Conservation (phyloP, 257 asterid species). For the Solanum pinnatisectum region DNA sequence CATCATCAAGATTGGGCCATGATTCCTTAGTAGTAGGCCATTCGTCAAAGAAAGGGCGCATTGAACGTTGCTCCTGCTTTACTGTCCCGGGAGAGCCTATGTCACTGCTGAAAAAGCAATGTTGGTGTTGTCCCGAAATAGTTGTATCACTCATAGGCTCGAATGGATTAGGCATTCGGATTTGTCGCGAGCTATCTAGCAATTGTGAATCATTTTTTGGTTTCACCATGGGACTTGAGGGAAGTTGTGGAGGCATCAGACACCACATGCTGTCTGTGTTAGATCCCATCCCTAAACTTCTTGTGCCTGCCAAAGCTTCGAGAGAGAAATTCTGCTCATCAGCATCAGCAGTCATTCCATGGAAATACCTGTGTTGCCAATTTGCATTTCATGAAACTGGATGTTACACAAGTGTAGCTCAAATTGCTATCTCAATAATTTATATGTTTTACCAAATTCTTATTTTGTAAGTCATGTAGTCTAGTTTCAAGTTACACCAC, state of each 20-base stretch:
- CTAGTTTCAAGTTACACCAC: not conserved
- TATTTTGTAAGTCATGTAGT: not conserved
- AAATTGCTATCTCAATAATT: not conserved
- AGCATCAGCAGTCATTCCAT: constrained; percentile 37
- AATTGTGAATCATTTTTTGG: constrained; percentile 42
- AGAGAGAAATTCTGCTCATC: constrained; percentile 45
- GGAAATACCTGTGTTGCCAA: constrained; percentile 43
- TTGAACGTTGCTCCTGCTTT: constrained; percentile 60
- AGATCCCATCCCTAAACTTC: constrained; percentile 50
- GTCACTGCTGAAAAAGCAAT: constrained; percentile 53
- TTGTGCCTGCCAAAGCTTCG: constrained; percentile 41
- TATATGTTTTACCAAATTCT: not conserved
- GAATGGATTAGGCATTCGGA: constrained; percentile 26
- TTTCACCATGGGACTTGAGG: constrained; percentile 36
- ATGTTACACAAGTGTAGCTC: not conserved
- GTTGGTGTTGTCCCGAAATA: constrained; percentile 55
- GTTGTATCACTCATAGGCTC: constrained; percentile 32
- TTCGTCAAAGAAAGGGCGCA: constrained; percentile 80
- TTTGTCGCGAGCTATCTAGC: constrained; percentile 27
- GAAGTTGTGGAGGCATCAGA: constrained; percentile 50
- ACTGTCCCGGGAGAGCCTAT: constrained; percentile 29
- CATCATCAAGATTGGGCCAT: constrained; percentile 66
- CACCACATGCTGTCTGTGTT: constrained; percentile 49
- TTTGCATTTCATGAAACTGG: not conserved
- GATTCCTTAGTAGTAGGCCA: constrained; percentile 82